Conservation (phyloP, 371 early-diverging fungal species). For the Rhizopus delemar region DNA sequence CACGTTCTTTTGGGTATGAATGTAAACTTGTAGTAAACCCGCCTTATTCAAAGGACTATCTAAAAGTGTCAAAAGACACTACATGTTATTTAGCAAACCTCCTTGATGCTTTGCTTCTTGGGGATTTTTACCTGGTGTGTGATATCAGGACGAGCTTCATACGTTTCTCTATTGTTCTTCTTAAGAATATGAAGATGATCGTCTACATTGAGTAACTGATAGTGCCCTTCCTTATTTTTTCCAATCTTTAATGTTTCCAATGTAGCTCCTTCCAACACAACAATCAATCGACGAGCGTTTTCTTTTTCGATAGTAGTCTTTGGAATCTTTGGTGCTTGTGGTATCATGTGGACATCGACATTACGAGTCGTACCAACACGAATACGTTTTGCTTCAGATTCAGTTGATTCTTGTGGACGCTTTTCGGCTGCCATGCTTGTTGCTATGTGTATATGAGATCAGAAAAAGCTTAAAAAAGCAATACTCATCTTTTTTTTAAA, state of each 20-base stretch:
- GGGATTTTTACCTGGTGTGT: conserved; percentile 80
- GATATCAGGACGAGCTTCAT: conserved; percentile 94
- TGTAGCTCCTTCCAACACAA: conserved; percentile 87
- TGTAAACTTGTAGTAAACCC: conserved; percentile 92
- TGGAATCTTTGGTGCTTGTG: conserved; percentile 79
- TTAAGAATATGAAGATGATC: conserved; percentile 91
- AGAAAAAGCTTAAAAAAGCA: conserved; percentile 4
- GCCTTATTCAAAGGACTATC: conserved; percentile 99
- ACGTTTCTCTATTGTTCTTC: conserved; percentile 80
- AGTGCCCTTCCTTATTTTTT: conserved; percentile 86
- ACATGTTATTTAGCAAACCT: conserved; percentile 1
- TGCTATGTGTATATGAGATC: background rate
- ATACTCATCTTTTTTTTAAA: too few relatives aligned
- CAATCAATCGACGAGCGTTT: conserved; percentile 85
- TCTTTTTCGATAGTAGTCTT: conserved; percentile 75
- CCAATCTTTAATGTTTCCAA: conserved; percentile 94
- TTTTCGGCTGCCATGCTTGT: conserved; percentile 22
- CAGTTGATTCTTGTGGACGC: conserved; percentile 19
- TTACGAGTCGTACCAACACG: conserved; percentile 48
- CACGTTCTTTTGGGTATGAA: conserved; percentile 92
- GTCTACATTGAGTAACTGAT: conserved; percentile 94
- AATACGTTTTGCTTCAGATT: conserved; percentile 44
- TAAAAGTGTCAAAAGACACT: conserved; percentile 94
- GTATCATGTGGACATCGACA: conserved; percentile 64
- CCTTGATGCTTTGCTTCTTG: background rate